phyloP scores from a whole-genome alignment of 148 eudicot species.

The Cornus florida region DNA sequence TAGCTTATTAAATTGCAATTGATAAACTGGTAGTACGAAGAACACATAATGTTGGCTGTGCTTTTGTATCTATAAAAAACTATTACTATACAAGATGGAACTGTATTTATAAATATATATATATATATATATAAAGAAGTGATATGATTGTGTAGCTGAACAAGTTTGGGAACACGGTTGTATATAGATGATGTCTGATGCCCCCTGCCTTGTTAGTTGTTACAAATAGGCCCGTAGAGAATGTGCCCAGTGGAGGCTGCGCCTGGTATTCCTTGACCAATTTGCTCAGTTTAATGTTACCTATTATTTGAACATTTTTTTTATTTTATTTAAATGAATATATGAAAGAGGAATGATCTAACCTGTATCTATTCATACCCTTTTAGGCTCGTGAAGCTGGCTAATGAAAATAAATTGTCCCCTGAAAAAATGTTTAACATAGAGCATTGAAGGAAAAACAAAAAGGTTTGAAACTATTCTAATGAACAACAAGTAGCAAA shows the following conservation, averaged over 20 bases:
- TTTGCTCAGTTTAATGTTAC: too few relatives aligned
- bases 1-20: too few relatives aligned
- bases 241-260: too few relatives aligned
- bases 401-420: not conserved
- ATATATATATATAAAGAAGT: too few relatives aligned
- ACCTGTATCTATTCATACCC: not conserved
- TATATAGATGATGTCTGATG: not conserved
- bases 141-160: not conserved
- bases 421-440: not conserved
- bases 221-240: not conserved
- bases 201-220: not conserved
- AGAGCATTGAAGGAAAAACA: too few relatives aligned
- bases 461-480: too few relatives aligned
- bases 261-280: too few relatives aligned
- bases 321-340: not conserved
- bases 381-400: not conserved
- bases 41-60: not conserved
- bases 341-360: not conserved
- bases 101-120: too few relatives aligned
- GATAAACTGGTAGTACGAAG: too few relatives aligned
- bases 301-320: too few relatives aligned
- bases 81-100: not conserved
- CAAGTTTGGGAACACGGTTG: not conserved
- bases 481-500: too few relatives aligned
- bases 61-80: not conserved